Conservation (phyloP, 306 rosid genomes). For the Begonia fuchsioides region DNA sequence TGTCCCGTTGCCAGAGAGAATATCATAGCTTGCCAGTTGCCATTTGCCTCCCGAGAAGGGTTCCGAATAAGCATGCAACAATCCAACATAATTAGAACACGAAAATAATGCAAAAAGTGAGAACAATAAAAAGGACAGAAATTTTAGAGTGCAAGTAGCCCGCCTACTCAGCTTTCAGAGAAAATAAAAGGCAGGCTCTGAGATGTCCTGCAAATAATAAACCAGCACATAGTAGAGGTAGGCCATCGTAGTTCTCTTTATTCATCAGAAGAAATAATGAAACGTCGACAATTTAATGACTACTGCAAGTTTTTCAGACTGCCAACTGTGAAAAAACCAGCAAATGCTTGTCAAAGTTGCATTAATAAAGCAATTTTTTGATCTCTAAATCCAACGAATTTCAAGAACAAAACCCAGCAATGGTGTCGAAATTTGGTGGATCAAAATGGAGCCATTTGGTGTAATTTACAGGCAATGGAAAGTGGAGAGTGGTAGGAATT, state of each 20-base stretch:
- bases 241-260: background rate
- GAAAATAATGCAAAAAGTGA: conserved; percentile 22
- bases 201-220: no score
- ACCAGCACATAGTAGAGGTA: background rate
- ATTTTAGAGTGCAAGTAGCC: background rate
- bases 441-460: no score
- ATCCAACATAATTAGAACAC: conserved; percentile 18
- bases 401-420: conserved; percentile 11
- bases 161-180: no score
- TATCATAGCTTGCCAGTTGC: conserved; percentile 27
- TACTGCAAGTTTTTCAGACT: background rate
- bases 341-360: background rate
- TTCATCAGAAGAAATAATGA: background rate
- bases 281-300: background rate
- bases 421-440: no score
- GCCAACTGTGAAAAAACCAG: background rate
- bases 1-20: background rate
- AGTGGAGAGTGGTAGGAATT: no score
- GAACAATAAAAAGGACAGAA: conserved; percentile 25
- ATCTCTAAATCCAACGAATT: conserved; percentile 1
- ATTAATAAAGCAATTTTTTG: background rate
- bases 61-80: conserved; percentile 29
- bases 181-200: no score
- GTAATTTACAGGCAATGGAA: no score
- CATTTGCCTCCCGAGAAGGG: conserved; percentile 63